Evolutionary conservation across 306 rosid species (phyloP), one percentile per base, ranked within the genome.

Genomic region (Cicer chorassanicum): DNA sequence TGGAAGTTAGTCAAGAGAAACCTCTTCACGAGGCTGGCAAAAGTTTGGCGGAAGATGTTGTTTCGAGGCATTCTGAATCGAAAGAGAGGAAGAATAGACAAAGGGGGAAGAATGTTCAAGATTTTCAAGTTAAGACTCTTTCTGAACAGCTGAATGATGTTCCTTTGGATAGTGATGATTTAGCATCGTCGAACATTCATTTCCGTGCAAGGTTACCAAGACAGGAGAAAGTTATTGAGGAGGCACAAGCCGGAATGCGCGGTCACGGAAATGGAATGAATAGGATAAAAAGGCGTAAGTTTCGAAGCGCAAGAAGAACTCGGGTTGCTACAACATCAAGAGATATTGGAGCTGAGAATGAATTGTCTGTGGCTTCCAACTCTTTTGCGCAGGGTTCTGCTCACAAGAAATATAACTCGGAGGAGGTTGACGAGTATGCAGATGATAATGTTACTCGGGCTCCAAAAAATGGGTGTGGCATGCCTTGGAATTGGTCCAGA

Each of bases 401-500:
- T 57, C 87, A 68, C 74, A 80, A 87, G 62, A 91, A 78, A 84
- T 85, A 83, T 86, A 81, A 85, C 45, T 75, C 82, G 44, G 99
- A 88, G 80, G 93, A 82, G 78, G 90, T 78, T 51, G 87, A 84
- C 19, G 91, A 80, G 24, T 83, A 74, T 48, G 87, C 34, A 5
- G 87, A 83, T 48, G 87, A 81, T 71, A 92, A 90, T 83, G 88
- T 95, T 78, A 86, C 88, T 11, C 87, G 89, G 57, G 98, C 92
- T 62, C 97, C 99, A 21, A 82, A 83, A 80, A 95, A 95, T 73
- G 97, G 98, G 55, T 95, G 99, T 76, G 99, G 99, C 59, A 86
- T 95, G 80, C 99, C 98, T 9, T 95, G 96, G 96, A 95, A 92
- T 81, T 95, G 99, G 99, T 95, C 99, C 55, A 88, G 93, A 77